Evolutionary conservation across 2,329 filamentous ascomycete species (phyloP).

Genomic region (Pseudogymnoascus sp.): DNA sequence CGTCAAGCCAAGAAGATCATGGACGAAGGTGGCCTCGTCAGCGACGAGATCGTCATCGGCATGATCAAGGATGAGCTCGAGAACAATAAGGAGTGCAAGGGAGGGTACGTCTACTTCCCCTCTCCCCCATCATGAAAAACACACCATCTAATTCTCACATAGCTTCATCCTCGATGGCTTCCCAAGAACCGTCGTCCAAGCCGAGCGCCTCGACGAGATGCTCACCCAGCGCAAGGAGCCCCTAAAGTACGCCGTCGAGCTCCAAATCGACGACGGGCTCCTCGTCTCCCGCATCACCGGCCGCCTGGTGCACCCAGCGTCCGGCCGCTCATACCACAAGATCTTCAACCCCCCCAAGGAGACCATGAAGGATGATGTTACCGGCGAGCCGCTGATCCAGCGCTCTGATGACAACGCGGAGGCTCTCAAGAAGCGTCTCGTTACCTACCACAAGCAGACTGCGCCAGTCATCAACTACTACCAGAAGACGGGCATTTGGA

Average conservation of each 20-base stretch:
- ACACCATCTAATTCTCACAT: slow-evolving; percentile 17
- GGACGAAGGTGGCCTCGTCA: slow-evolving; percentile 95
- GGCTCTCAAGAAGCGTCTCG: slow-evolving; percentile 87
- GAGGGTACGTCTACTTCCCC: slow-evolving; percentile 58
- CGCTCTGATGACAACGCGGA: slow-evolving; percentile 95
- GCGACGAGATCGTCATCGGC: slow-evolving; percentile 97
- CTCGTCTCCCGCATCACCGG: slow-evolving; percentile 95
- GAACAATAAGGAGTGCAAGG: slow-evolving; percentile 89
- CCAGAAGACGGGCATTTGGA: slow-evolving; percentile 96
- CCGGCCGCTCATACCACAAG: slow-evolving; percentile 94
- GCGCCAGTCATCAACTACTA: slow-evolving; percentile 91
- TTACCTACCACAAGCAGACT: slow-evolving; percentile 92
- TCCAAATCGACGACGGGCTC: slow-evolving; percentile 91
- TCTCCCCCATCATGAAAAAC: neutral
- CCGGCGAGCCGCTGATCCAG: slow-evolving; percentile 93
- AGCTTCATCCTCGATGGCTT: slow-evolving; percentile 99
- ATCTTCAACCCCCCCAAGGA: slow-evolving; percentile 97
- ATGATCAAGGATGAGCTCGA: slow-evolving; percentile 99
- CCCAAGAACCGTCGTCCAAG: slow-evolving; percentile 91
- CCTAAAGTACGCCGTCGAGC: slow-evolving; percentile 90
- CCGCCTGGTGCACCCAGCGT: slow-evolving; percentile 89
- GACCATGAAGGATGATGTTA: slow-evolving; percentile 91
- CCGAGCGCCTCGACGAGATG: slow-evolving; percentile 91
- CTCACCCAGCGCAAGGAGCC: slow-evolving; percentile 68
- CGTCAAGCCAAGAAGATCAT: slow-evolving; percentile 99